Base-by-base conservation (phyloP, 352 stramenopile species). In the Phytophthora meadii region DNA sequence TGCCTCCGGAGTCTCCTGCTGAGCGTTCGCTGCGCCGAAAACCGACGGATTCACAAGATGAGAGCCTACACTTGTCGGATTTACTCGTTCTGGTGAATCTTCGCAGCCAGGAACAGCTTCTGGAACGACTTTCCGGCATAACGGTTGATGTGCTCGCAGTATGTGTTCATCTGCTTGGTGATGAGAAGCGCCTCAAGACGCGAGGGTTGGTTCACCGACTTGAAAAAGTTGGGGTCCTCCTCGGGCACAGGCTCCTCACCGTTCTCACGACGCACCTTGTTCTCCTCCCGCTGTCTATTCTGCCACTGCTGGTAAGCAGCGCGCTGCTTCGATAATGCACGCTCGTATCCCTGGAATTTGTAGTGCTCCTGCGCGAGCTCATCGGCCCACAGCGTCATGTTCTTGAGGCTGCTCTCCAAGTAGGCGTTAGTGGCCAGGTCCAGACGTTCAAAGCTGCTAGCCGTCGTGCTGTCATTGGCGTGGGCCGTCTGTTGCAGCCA, bases 391-490 rank as follows among this genome's bases (percentile, higher is more conserved):
- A 95, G 84, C 65, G 90, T 98, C 64, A 99, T 89, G 79, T 98
- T 99, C 87, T 99, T 97, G n/a, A 99, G 82, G 69, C 98, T 98
- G 79, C 97, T 99, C 72, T 99, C 96, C 63, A 96, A 67, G 82
- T 98, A 99, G 32, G 97, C 87, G 70, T 93, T 99, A 32, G 94
- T 99, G 59, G 86, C 96, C 49, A 99, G 75, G 74, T 99, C 97
- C 40, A 99, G 89, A 46, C 94, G 88, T 65, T 99, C 96, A 54
- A 99, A 98, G 59, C 74, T 88, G 58, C 74, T 97, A 76, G 54
- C 80, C 73, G 70, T 89, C 4, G 82, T 80, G 65, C 65, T 81
- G 47, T 90, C 88, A 49, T 82, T 77, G 56, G 67, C 68, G 39
- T 77, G 72, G 15, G 80, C 87, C 41, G 98, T 73, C 70, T 99